Evolutionary conservation across 2,329 filamentous ascomycete species (phyloP), one percentile per base, ranked within the genome.

Genomic region (Aspergillus flavus): DNA sequence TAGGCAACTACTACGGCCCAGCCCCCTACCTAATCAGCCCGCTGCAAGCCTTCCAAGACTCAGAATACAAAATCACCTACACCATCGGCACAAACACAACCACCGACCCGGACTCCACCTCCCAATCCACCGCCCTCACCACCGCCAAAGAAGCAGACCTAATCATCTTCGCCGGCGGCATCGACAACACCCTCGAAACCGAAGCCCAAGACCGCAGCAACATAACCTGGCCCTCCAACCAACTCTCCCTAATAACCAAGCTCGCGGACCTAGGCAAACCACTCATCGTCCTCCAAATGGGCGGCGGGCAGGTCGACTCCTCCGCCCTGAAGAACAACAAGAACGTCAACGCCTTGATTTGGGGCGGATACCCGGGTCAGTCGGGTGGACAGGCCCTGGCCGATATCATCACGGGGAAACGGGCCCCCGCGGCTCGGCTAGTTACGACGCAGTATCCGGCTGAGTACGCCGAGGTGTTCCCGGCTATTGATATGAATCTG

Each of bases 1-100:
- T 85, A 57, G 87, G 87, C 0, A 86, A 86, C 68, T 89, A 90
- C 74, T 79, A 71, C 62, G 87, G 87, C 32, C 74, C 80, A 2
- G 80, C 87, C 0, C 85, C 86, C 0, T 89, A 85, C 73, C 76
- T 85, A 3, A 82, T 80, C 65, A 83, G 80, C 4, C 86, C 86
- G 0, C 76, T 86, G 0, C 81, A 80, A 34, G 85, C 86, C 12
- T 81, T 85, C 10, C 70, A 83, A 43, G 73, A 81, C 26, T 79
- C 82, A 4, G 79, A 80, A 1, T 74, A 84, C 32, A 76, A 79
- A 0, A 80, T 84, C 26, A 79, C 79, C 64, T 83, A 83, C 62
- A 82, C 79, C 1, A 62, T 73, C 6, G 80, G 78, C 5, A 79
- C 78, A 5, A 72, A 70, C 43, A 73, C 76, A 14, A 69, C 68